Base-by-base conservation (phyloP, 1,284 basidiomycete species). In the Melampsora larici-populina region DNA sequence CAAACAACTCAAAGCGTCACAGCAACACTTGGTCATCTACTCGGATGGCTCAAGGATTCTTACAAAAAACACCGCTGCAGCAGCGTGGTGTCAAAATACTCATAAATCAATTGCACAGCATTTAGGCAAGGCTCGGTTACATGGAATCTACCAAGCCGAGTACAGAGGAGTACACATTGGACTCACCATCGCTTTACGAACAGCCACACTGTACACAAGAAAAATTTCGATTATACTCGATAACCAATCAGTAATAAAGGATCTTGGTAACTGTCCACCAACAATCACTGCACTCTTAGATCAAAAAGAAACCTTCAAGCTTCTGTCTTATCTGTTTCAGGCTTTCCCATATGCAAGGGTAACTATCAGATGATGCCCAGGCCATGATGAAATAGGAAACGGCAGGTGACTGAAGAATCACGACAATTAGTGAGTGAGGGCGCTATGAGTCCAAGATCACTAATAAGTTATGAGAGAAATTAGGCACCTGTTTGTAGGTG, bases 311-410 rank as follows among this genome's bases (percentile, higher is more conserved):
- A 26, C 60, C 11, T 26, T 62, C 11, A 62, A 15, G 13, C 11
- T n/a, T 13, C 11, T 62, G 11, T 13, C 9, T n/a, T n/a, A 62
- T n/a, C 11, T 62, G 15, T n/a, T n/a, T 11, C 21, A 62, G 24
- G 26, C 11, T 11, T 11, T 21, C 48, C 48, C 21, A 21, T 11
- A 15, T 13, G 26, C 24, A 9, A 29, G 24, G 18, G 33, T 66
- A 17, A 66, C 64, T 13, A 17, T 66, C 15, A 17, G 18, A 17
- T 66, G 64, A 31, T 66, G 64, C 33, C 64, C 64, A 33, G 64
- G 64, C 8, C 64, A 66, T 33, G 36, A 9, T 9, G 64, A n/a
- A n/a, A n/a, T n/a, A n/a, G n/a, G n/a, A n/a, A n/a, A n/a, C n/a
- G n/a, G n/a, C n/a, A n/a, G n/a, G n/a, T n/a, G n/a, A n/a, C n/a